Conservation (phyloP, 1,284 basidiomycete species). For the Naganishia cerealis region DNA sequence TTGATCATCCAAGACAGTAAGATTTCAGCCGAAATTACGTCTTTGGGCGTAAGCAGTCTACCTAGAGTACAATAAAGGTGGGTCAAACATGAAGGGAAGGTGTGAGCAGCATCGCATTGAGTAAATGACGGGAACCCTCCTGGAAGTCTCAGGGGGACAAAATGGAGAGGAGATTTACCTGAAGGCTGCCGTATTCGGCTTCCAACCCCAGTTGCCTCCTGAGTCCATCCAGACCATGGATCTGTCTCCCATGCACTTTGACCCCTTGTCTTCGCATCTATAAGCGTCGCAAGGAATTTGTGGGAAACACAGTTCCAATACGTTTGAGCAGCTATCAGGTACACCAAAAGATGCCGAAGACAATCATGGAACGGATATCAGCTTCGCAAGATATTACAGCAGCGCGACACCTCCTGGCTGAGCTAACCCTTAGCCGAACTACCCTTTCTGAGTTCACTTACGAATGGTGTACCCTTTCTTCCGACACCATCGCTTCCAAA, state of each 20-base stretch:
- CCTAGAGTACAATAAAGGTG: neutral
- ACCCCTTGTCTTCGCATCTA: neutral
- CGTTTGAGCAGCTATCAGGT: neutral
- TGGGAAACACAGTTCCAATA: neutral
- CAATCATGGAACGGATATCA: neutral
- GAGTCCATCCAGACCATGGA: neutral
- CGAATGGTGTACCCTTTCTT: conserved; percentile 7
- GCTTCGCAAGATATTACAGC: too few species aligned
- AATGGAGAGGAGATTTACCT: too few species aligned
- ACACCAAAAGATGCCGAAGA: neutral
- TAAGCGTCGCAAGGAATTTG: neutral
- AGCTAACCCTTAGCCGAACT: too few species aligned
- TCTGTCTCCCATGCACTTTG: neutral
- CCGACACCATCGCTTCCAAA: conserved; percentile 22
- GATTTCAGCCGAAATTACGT: neutral
- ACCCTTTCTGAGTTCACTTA: neutral
- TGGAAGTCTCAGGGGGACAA: too few species aligned
- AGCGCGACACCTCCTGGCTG: too few species aligned
- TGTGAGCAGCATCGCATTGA: neutral
- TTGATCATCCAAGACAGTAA: neutral
- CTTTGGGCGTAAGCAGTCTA: neutral
- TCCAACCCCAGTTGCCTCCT: neutral
- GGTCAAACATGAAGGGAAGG: neutral
- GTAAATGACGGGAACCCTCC: neutral
- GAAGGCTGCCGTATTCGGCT: too few species aligned